phyloP scores from a whole-genome alignment of 257 asterid species.

The Ehretia macrophylla region DNA sequence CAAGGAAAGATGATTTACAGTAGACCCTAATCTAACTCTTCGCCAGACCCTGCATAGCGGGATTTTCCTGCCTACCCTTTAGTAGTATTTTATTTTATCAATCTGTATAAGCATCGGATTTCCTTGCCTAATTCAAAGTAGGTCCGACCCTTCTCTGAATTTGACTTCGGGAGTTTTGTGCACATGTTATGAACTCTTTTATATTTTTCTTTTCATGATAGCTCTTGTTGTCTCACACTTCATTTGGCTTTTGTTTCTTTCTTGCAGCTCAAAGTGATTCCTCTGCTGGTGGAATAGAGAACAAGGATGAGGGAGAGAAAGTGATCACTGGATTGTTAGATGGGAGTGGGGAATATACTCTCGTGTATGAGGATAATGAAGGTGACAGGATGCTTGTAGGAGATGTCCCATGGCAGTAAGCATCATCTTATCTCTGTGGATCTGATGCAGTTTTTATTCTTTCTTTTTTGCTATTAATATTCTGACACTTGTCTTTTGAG shows the following conservation, averaged over 20 bases:
- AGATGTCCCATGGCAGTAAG: constrained; percentile 99
- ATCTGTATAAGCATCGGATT: too few species aligned
- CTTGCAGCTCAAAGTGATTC: constrained; percentile 57
- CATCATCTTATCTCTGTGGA: constrained; percentile 31
- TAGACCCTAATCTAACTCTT: too few species aligned
- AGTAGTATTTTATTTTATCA: too few species aligned
- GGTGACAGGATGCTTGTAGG: constrained; percentile 99
- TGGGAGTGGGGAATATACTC: constrained; percentile 89
- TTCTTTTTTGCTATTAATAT: constrained; percentile 12
- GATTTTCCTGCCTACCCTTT: too few species aligned
- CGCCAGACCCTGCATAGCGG: neutral
- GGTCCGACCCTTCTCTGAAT: too few species aligned
- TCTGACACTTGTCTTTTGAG: constrained; percentile 14
- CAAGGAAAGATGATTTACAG: too few species aligned
- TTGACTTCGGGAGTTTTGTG: too few species aligned
- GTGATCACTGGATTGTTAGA: constrained; percentile 61
- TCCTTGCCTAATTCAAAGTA: too few species aligned
- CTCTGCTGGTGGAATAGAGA: constrained; percentile 33
- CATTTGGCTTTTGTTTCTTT: neutral
- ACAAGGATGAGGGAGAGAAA: constrained; percentile 35
- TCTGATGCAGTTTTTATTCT: constrained; percentile 27
- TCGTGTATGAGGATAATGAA: constrained; percentile 94
- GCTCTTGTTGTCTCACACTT: too few species aligned
- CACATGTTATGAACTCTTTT: too few species aligned
- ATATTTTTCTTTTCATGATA: too few species aligned